A percentile compares a stretch with the other conserved stretches of the same genome.
phyloP scores from a whole-genome alignment of 2,329 filamentous ascomycete species.

The Colletotrichum sp. region DNA sequence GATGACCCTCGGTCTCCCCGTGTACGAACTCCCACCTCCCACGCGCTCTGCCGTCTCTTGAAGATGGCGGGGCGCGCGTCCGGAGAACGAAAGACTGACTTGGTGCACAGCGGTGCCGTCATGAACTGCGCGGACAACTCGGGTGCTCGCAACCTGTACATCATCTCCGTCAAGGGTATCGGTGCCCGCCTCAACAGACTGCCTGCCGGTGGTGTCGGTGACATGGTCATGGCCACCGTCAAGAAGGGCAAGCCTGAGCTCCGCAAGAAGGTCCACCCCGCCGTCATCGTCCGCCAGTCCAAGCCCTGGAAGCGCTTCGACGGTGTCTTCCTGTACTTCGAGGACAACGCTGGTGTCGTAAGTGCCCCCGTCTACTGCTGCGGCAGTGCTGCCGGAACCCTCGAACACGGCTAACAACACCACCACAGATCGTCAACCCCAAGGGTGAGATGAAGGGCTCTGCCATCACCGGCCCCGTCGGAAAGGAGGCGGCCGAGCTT shows the following conservation, averaged over 20 bases:
- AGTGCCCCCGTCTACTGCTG: slow-evolving; percentile 45
- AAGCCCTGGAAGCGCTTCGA: slow-evolving; percentile 99
- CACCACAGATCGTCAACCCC: slow-evolving; percentile 91
- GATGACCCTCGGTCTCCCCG: slow-evolving; percentile 99
- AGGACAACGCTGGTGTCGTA: slow-evolving; percentile 99
- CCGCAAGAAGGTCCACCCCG: slow-evolving; percentile 99
- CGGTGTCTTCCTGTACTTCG: slow-evolving; percentile 99
- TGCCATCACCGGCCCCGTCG: slow-evolving; percentile 97
- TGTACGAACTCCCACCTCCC: slow-evolving; percentile 69
- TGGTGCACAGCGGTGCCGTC: slow-evolving; percentile 81
- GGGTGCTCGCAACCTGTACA: slow-evolving; percentile 98
- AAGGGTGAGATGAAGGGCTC: slow-evolving; percentile 99
- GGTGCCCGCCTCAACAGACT: slow-evolving; percentile 97
- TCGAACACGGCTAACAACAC: slow-evolving; percentile 36
- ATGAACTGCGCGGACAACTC: slow-evolving; percentile 99
- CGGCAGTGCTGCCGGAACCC: not conserved
- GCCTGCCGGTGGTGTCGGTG: slow-evolving; percentile 95
- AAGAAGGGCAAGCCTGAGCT: slow-evolving; percentile 99
- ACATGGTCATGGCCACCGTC: slow-evolving; percentile 99
- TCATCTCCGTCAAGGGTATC: slow-evolving; percentile 99
- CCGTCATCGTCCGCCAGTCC: slow-evolving; percentile 97
- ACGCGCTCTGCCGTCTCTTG: not conserved
- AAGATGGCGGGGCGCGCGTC: not conserved
- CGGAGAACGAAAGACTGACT: slow-evolving; percentile 2
- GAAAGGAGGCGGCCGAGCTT: slow-evolving; percentile 99